Conservation (phyloP, 371 early-diverging fungal genomes). For the Fennellomyces sp. region DNA sequence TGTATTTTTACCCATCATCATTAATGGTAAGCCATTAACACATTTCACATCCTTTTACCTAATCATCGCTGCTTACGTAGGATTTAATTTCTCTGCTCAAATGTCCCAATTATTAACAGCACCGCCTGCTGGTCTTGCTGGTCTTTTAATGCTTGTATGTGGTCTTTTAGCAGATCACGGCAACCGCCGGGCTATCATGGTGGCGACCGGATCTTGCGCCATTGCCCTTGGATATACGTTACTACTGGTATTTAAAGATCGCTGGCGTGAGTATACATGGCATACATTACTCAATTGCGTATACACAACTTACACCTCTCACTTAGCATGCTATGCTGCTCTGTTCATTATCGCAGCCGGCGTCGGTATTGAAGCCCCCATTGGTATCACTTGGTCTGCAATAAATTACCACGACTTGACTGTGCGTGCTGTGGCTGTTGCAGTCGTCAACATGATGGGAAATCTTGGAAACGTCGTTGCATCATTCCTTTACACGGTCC, state of each 20-base stretch:
- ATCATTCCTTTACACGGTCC: slow-evolving; percentile 32
- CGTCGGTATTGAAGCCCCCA: slow-evolving; percentile 22
- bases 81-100: slow-evolving; percentile 34
- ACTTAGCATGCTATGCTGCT: slow-evolving; percentile 12
- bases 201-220: slow-evolving; percentile 14
- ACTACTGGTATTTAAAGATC: slow-evolving; percentile 6
- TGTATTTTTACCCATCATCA: slow-evolving; percentile 18
- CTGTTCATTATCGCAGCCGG: slow-evolving; percentile 19
- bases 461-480: slow-evolving; percentile 37
- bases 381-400: slow-evolving; percentile 35
- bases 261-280: neutral
- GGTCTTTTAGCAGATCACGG: slow-evolving; percentile 18
- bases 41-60: neutral
- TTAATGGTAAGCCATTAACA: slow-evolving; percentile 13
- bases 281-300: neutral
- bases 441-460: slow-evolving; percentile 39
- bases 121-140: slow-evolving; percentile 31
- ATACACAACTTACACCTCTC: neutral
- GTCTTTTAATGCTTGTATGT: slow-evolving; percentile 13
- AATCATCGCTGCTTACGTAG: neutral
- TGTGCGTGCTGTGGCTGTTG: slow-evolving; percentile 36
- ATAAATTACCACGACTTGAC: slow-evolving; percentile 34
- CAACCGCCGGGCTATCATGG: slow-evolving; percentile 13
- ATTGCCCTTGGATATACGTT: slow-evolving; percentile 16
- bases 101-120: slow-evolving; percentile 42